Evolutionary conservation across 352 stramenopile species (phyloP), one percentile per base, ranked within the genome.

Genomic region (Globisporangium abappressorium): DNA sequence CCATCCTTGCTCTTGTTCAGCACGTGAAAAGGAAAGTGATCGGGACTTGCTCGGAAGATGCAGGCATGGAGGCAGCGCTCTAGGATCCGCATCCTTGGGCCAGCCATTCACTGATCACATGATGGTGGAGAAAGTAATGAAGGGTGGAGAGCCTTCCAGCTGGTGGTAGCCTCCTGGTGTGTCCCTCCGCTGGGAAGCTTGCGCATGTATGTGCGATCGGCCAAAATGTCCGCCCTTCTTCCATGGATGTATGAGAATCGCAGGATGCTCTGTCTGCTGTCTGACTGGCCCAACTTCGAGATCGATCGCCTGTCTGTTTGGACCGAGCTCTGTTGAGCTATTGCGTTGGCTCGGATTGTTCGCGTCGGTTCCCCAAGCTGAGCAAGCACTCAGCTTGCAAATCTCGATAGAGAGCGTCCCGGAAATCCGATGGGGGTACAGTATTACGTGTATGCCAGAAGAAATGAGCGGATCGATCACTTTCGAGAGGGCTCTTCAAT

Each of bases 11-110:
- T 33, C 34, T 51, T 51, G 58, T n/a, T 30, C 30, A 26, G 8
- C 9, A 34, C 26, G 18, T n/a, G 55, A 22, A 78, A 26, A 58
- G 28, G 24, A 22, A 28, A 36, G 41, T 49, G 41, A 49, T n/a
- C 5, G 41, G 15, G 20, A n/a, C 15, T 9, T n/a, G 15, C 41
- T 8, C 6, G 2, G 41, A 9, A 49, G 41, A 15, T 15, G 2
- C 41, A 3, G 41, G 18, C 41, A 22, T 49, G 41, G 15, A n/a
- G 41, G 41, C 41, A 6, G 41, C 1, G 15, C 41, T 49, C 15
- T 7, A 8, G 41, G 5, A 9, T 49, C n/a, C 41, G 15, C 41
- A n/a, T 49, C 41, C 14, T 49, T 22, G 41, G 20, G 41, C 15
- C 41, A 49, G 15, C 7, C 41, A 49, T 49, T 49, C 41, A 22